phyloP scores from a whole-genome alignment of 441 rosid species.

The Aleurites moluccanus region DNA sequence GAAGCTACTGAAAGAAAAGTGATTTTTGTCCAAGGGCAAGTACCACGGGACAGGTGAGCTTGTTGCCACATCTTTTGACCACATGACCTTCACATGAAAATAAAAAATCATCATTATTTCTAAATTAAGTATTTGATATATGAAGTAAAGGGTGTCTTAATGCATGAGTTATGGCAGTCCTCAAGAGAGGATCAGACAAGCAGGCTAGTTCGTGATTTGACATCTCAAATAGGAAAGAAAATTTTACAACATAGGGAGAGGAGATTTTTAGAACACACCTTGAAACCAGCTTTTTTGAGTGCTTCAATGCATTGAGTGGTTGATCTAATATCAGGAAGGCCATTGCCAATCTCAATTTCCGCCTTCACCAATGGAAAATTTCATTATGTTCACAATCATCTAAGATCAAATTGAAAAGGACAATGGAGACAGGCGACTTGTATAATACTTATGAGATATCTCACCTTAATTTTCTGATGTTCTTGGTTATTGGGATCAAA shows the following conservation, averaged over 20 bases:
- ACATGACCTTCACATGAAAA: slow-evolving; percentile 50
- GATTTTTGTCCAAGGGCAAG: slow-evolving; percentile 74
- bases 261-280: slow-evolving; percentile 36
- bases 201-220: background rate
- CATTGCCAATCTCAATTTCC: slow-evolving; percentile 87
- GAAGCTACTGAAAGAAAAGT: slow-evolving; percentile 75
- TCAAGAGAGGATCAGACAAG: background rate
- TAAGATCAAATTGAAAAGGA: slow-evolving; percentile 8
- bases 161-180: background rate
- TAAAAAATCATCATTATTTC: background rate
- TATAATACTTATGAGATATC: slow-evolving; percentile 9
- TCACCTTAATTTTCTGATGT: slow-evolving; percentile 81
- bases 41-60: slow-evolving; percentile 90
- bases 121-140: background rate
- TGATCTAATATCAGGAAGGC: slow-evolving; percentile 86
- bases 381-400: slow-evolving; percentile 7
- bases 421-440: background rate
- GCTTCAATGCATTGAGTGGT: slow-evolving; percentile 80
- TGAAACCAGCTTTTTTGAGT: slow-evolving; percentile 77
- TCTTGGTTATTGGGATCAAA: slow-evolving; percentile 68
- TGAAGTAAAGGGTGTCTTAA: background rate
- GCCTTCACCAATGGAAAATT: slow-evolving; percentile 42
- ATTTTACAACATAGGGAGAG: background rate
- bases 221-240: background rate
- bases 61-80: slow-evolving; percentile 76